These are phyloP conservation scores for Crithidia brevicula DNA, from an alignment of 208 protist species.

Conservation along the genomic window DNA sequence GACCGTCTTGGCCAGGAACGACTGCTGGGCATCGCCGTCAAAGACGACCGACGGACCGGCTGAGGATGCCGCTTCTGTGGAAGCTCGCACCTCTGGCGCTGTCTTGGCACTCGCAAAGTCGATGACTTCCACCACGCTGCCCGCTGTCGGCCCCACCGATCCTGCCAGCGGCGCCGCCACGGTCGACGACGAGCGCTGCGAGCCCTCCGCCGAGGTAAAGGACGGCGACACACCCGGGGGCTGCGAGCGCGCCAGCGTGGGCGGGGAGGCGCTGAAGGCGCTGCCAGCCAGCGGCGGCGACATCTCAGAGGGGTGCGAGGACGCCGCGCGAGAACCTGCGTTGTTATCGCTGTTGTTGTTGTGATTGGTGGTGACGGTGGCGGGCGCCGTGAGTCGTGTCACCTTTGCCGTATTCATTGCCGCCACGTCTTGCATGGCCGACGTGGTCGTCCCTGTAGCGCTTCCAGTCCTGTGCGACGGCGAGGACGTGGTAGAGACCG, in stretches of 20 bases:
- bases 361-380: too few relatives aligned
- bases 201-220: background rate
- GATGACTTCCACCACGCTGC: background rate
- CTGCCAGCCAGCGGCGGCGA: background rate
- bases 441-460: background rate
- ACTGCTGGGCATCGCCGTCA: too few relatives aligned
- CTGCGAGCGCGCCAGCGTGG: background rate
- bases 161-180: background rate
- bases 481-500: slow-evolving; percentile 8
- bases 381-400: too few relatives aligned
- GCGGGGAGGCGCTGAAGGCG: slow-evolving; percentile 6
- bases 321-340: background rate
- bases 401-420: too few relatives aligned
- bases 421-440: background rate
- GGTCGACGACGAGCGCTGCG: background rate
- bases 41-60: too few relatives aligned
- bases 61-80: too few relatives aligned
- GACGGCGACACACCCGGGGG: background rate
- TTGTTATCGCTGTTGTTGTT: too few relatives aligned
- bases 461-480: background rate
- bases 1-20: background rate
- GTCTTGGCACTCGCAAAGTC: background rate
- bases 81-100: too few relatives aligned
- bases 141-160: too few relatives aligned
- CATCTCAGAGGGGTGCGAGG: background rate